These are phyloP conservation scores for Brassica napus DNA, from an alignment of 345 rosid species.

Conservation along the genomic window DNA sequence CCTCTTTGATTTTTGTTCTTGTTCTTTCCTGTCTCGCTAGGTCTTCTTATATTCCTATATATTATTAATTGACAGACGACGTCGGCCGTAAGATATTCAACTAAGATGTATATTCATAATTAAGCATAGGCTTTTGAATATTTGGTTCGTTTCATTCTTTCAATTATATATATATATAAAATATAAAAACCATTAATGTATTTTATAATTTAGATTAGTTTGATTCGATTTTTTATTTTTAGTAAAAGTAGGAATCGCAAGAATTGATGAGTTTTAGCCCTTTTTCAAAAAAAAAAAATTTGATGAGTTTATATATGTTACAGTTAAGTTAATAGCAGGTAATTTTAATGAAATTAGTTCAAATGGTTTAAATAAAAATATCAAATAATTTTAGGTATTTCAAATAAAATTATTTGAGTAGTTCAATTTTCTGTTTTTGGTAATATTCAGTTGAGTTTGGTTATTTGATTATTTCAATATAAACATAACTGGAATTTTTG, in stretches of 20 bases:
- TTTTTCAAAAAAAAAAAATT: too few relatives aligned
- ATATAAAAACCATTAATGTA: background rate
- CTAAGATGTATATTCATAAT: background rate
- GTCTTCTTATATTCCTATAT: background rate
- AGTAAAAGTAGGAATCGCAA: too few relatives aligned
- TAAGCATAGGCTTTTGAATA: background rate
- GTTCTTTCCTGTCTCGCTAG: background rate
- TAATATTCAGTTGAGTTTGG: background rate
- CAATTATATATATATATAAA: background rate
- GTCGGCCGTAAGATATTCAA: background rate
- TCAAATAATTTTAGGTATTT: too few relatives aligned
- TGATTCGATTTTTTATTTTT: too few relatives aligned
- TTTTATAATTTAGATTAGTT: background rate
- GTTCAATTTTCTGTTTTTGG: background rate
- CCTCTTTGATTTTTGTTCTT: constrained; percentile 29
- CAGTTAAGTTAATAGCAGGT: background rate
- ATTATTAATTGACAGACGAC: too few relatives aligned
- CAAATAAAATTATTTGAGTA: background rate
- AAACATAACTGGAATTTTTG: too few relatives aligned
- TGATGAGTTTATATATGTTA: too few relatives aligned
- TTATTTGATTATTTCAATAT: background rate
- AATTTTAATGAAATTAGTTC: background rate
- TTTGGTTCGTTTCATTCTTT: background rate
- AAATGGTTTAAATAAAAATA: too few relatives aligned
- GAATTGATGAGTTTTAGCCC: too few relatives aligned